phyloP scores from a whole-genome alignment of 495 filamentous ascomycete species.

The Aspergillus baeticus region DNA sequence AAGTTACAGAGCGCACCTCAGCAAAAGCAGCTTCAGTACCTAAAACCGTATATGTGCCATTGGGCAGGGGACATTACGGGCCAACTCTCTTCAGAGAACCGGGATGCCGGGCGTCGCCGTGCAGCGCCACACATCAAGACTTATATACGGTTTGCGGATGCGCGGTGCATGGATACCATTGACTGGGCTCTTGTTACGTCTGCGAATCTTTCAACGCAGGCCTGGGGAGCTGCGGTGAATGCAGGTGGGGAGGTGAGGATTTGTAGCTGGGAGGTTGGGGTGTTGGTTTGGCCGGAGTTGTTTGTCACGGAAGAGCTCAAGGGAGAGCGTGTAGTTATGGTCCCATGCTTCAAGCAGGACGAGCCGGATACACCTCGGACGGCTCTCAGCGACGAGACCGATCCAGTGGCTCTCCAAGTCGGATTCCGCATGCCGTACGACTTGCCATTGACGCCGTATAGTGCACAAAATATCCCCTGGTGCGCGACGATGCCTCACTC shows the following conservation, averaged over 20 bases:
- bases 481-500: constrained; percentile 61
- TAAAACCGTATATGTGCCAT: constrained; percentile 68
- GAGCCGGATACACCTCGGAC: constrained; percentile 26
- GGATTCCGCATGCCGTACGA: constrained; percentile 83
- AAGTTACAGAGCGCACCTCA: constrained; percentile 68
- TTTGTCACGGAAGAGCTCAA: constrained; percentile 34
- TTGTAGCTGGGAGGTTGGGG: constrained; percentile 82
- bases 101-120: constrained; percentile 61
- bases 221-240: constrained; percentile 71
- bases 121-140: constrained; percentile 93
- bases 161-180: constrained; percentile 46
- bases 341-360: constrained; percentile 66
- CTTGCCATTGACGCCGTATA: constrained; percentile 70
- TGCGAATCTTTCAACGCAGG: constrained; percentile 85
- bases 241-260: constrained; percentile 60
- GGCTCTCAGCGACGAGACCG: neutral
- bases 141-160: constrained; percentile 68
- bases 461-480: constrained; percentile 68
- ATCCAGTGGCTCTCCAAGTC: constrained; percentile 35
- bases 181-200: constrained; percentile 88
- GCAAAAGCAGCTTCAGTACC: constrained; percentile 70
- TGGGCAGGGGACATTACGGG: constrained; percentile 56
- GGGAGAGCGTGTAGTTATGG: constrained; percentile 52
- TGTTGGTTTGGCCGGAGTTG: constrained; percentile 79
- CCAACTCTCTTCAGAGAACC: constrained; percentile 7